Evolutionary conservation across 345 rosid species (phyloP), one percentile per base, ranked within the genome.

Genomic region (Triadica sebifera): DNA sequence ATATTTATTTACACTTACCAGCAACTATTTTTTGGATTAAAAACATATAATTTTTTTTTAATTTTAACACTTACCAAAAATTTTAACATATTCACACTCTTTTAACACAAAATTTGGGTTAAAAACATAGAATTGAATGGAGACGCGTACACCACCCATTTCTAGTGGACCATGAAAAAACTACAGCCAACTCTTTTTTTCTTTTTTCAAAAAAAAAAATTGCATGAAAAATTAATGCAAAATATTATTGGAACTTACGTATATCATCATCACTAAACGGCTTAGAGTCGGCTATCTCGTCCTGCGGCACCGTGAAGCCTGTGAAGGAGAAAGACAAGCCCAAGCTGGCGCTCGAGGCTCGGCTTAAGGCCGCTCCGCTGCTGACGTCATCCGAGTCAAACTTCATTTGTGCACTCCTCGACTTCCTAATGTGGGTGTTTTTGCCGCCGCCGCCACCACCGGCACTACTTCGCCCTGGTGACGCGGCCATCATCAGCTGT

Each of bases 321-420:
- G 97, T 92, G 89, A 95, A 95, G 25, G 98, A 92, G 77, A 92
- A 95, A 13, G 99, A 91, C 34, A 95, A 75, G 53, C 98, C 98
- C 1, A 95, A 78, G 78, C 98, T 92, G 20, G 99, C 99, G 39
- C 99, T 95, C 0, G 99, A 95, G 6, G 98, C 98, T 47, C 99
- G 86, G 82, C 99, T 95, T 29, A 95, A 79, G 12, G 97, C 99
- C 0, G 96, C 96, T 0, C 99, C 94, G 49, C 90, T 91, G 83
- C 82, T 88, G 39, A 95, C 78, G 15, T 95, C 99, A 0, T 95
- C 98, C 58, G 87, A 49, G 65, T 91, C 97, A 8, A 85, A 52
- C 81, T 87, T 92, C 63, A 89, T 72, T 59, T 94, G 98, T 25
- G 96, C 93, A 49, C 98, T 94, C 75, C 98, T 80, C 0, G 97